Base-by-base conservation (phyloP, 2,329 filamentous ascomycete genomes). In the Septoria linicola region DNA sequence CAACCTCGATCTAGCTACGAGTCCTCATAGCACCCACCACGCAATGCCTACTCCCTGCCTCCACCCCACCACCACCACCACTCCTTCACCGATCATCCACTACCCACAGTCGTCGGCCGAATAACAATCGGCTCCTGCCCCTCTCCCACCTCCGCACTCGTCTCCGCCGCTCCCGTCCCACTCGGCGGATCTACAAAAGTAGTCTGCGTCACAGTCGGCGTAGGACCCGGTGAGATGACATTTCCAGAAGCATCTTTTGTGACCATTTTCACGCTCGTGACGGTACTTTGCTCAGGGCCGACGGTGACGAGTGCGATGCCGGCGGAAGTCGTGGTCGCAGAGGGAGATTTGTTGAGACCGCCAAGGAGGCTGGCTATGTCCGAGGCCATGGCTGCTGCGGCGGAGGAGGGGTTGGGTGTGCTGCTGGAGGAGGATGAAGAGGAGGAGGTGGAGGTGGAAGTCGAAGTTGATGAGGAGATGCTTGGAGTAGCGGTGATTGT, bases 351-450 rank as follows among this genome's bases (percentile, higher is more conserved):
- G n/a, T 47, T 42, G 14, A 54, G 21, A 13, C 44, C 40, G 20
- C 48, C 50, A 1, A 64, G 53, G 4, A 59, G 55, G 21, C 53
- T 51, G 10, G 59, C 52, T 16, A 64, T 34, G 20, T 58, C 47
- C 2, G 61, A 63, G 7, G 59, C 58, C 23, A 48, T 30, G 8
- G 54, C 34, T 16, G 55, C 41, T 31, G 53, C 35, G 10, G 55
- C 27, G 20, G 37, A 47, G 14, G 53, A 46, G 3, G 46, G 39
- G 19, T 53, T 47, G 8, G 49, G 40, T 1, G 49, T 39, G 14
- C 40, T 46, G n/a, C 34, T 46, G 36, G 13, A 37, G 8, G 53
- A 44, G 11, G 40, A 50, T 8, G 51, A 32, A 3, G 54, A 43
- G 14, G 56, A 39, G 8, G 46, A 48, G 1, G 36, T 49, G 5